Base-by-base conservation (phyloP, 1,284 basidiomycete genomes). In the Phenoliferia sp. region DNA sequence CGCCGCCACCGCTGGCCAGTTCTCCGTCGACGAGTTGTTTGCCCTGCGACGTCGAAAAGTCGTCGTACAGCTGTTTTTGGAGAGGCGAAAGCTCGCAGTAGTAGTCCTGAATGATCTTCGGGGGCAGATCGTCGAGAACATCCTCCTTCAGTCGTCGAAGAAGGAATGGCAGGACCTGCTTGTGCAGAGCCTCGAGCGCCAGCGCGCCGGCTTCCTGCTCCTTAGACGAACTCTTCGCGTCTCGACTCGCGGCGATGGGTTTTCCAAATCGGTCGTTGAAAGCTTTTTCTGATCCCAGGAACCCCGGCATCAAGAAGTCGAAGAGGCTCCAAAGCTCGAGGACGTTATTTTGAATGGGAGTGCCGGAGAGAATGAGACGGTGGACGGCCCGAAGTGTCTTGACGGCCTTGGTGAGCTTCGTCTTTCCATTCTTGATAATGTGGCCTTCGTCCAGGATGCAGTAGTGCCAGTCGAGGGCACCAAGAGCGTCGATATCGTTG, bases 71-170 rank as follows among this genome's bases (percentile, higher is more conserved):
- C 75, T 88, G 84, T 80, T 93, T 92, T 82, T 99, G 94, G 62
- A 99, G 80, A 19, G 93, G 89, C 0, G 94, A 97, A 2, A 99
- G 84, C 77, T 99, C 95, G 83, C 95, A 98, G 77, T 98, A 96
- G 79, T 99, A 98, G 78, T 99, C 96, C 80, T 99, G 96, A 71
- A 99, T 99, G 79, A 99, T 99, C 82, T 99, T 99, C 2, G 96
- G 96, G 0, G 96, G 96, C 2, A 99, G 84, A 78, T 99, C 96
- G 74, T 93, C 83, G 68, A 99, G 83, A 29, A 99, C 96, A 77
- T 99, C 94, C 80, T 99, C 96, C 79, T 99, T 99, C 76, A 99
- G 82, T 28, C 96, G 88, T 61, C 96, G 90, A 33, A 99, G 84
- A 34, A 99, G 82, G 86, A 99, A 99, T 0, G 96, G 96, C n/a